Percentiles rank a stretch among this genome's conserved stretches.
These are phyloP conservation scores for Lentinula lateritia DNA, from an alignment of 768 basidiomycete species.

Conservation along the genomic window DNA sequence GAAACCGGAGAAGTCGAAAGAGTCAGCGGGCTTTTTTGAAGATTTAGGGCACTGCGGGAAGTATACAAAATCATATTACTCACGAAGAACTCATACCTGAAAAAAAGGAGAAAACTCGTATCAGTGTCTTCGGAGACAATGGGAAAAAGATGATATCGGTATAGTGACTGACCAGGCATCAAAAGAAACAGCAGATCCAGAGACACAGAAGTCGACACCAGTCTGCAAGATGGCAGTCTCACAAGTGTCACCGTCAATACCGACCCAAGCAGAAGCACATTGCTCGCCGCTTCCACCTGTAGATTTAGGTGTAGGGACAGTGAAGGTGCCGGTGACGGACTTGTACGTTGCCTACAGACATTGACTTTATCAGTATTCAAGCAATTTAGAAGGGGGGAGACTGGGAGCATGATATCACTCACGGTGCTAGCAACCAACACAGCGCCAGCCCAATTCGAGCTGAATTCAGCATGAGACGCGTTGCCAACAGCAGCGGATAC, in stretches of 20 bases:
- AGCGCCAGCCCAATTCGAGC: slow-evolving; percentile 5
- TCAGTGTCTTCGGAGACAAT: neutral
- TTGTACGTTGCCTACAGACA: slow-evolving; percentile 1
- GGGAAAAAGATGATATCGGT: neutral
- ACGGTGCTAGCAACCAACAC: slow-evolving; percentile 5
- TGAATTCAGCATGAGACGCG: slow-evolving; percentile 1
- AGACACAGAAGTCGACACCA: slow-evolving; percentile 7
- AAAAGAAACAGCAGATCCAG: neutral
- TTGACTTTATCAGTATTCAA: neutral
- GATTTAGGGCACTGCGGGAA: neutral
- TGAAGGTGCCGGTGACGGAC: slow-evolving; percentile 7
- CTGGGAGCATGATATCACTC: neutral
- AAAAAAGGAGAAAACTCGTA: neutral
- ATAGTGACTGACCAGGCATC: neutral
- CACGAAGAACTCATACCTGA: slow-evolving; percentile 1
- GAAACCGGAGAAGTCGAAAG: slow-evolving; percentile 2
- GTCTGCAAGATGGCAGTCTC: slow-evolving; percentile 7
- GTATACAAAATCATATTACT: neutral
- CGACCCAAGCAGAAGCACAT: slow-evolving; percentile 9
- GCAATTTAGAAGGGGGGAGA: neutral
- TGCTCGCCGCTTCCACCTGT: slow-evolving; percentile 1
- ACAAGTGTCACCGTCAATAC: slow-evolving; percentile 9
- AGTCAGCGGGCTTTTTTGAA: neutral
- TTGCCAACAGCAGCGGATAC: neutral
- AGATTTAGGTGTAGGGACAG: slow-evolving; percentile 3